A percentile compares a stretch with the other conserved stretches of the same genome.
Evolutionary conservation across 345 rosid genomes (phyloP).

Genomic region (Syzygium grande): DNA sequence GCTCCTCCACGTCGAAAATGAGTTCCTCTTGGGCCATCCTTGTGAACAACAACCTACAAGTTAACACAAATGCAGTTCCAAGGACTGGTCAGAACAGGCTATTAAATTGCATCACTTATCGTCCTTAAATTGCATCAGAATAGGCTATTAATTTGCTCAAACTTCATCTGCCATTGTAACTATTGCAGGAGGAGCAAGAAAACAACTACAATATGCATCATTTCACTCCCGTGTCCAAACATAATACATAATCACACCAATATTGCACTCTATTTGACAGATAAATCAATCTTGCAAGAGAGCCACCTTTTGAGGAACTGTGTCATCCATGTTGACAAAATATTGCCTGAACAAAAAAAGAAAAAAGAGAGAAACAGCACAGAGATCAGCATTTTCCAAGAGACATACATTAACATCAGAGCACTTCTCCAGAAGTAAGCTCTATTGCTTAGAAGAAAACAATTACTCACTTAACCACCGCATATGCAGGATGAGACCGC

Average conservation of each 20-base stretch:
- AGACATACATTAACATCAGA: neutral
- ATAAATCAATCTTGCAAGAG: neutral
- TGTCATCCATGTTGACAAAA: constrained; percentile 74
- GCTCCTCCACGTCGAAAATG: constrained; percentile 95
- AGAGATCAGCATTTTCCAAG: neutral
- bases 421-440: neutral
- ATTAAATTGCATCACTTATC: neutral
- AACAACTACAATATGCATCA: neutral
- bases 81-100: neutral
- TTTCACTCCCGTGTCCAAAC: neutral
- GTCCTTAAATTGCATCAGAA: neutral
- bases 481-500: constrained; percentile 76
- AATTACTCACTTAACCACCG: constrained; percentile 65
- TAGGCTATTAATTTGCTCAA: neutral
- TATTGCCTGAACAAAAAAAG: constrained; percentile 46
- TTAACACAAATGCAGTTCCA: neutral
- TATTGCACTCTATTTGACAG: neutral
- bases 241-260: neutral
- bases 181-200: neutral
- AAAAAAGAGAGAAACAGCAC: neutral
- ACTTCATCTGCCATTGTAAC: neutral
- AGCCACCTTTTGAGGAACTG: constrained; percentile 65
- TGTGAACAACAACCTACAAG: constrained; percentile 67
- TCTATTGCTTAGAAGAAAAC: neutral
- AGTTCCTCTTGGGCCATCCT: constrained; percentile 64